Evolutionary conservation across 192 early-diverging fungal species (phyloP).

Genomic region (Diversispora epigaea): DNA sequence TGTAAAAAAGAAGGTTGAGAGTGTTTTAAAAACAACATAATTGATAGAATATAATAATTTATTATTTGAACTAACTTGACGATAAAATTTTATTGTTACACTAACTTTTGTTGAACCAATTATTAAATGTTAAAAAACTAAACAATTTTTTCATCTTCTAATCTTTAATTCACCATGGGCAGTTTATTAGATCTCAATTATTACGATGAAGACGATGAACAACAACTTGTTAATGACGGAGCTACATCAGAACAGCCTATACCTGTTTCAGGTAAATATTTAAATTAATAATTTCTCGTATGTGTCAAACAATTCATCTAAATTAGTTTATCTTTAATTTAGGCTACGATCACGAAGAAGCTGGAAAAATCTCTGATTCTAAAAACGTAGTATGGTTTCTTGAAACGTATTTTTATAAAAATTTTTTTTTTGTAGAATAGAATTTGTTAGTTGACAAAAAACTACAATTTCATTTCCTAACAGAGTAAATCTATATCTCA

Average conservation of each 20-base stretch:
- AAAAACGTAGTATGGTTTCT: constrained; percentile 35
- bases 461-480: constrained; percentile 28
- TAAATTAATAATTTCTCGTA: background rate
- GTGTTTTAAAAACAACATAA: too few species aligned
- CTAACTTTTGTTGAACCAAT: background rate
- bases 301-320: background rate
- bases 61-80: too few species aligned
- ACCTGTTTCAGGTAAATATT: background rate
- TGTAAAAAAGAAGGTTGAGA: background rate
- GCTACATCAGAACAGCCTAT: background rate
- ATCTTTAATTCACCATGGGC: constrained; percentile 1
- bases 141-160: background rate
- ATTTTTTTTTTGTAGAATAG: background rate
- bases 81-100: too few species aligned
- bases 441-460: constrained; percentile 26
- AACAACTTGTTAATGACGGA: background rate
- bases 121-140: background rate
- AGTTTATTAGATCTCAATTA: constrained; percentile 29
- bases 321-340: background rate
- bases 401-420: background rate
- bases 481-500: constrained; percentile 25
- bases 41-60: too few species aligned
- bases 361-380: background rate
- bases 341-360: background rate
- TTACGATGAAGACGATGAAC: constrained; percentile 30